Evolutionary conservation across 2,329 filamentous ascomycete genomes (phyloP), one percentile per base, ranked within the genome.

Genomic region (Fusarium anguioides): DNA sequence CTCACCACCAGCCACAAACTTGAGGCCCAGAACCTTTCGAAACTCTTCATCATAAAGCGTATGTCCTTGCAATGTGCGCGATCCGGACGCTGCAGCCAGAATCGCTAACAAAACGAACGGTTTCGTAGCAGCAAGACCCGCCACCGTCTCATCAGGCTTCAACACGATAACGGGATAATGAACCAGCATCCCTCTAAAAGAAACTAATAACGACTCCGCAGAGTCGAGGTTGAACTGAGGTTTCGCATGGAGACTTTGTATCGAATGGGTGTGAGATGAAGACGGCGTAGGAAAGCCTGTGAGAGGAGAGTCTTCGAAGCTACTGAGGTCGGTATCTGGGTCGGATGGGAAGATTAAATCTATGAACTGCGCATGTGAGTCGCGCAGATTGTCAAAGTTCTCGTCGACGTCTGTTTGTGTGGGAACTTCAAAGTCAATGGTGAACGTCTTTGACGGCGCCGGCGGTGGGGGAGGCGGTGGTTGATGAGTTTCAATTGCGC

Each of bases 41-140:
- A 88, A 85, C 74, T 88, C 86, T 46, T 84, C 82, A 26, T 88
- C 86, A 41, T 88, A 86, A 4, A 85, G 76, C 15, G 75, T 81
- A 54, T 87, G 83, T 0, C 85, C 81, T 64, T 85, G 83, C 21
- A 84, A 70, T n/a, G 82, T 82, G 12, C 72, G 77, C 27, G 82
- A 80, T 3, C 79, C 81, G 31, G 84, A 83, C 5, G 83, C 81
- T 2, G 82, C 80, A 3, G 85, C 81, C 2, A 88, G 74, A 18
- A 88, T 82, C 4, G 86, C 82, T 14, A 88, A 73, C 33, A 88
- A 72, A 18, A 88, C 75, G 67, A 88, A 87, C 0, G 86, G 86
- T 24, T 79, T 77, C 3, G 79, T 75, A 21, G 76, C 75, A 3
- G 84, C 81, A 37, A 87, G 76, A 0, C 74, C 75, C 7, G 77